phyloP scores from a whole-genome alignment of 345 rosid species.

The Alliaria petiolata region DNA sequence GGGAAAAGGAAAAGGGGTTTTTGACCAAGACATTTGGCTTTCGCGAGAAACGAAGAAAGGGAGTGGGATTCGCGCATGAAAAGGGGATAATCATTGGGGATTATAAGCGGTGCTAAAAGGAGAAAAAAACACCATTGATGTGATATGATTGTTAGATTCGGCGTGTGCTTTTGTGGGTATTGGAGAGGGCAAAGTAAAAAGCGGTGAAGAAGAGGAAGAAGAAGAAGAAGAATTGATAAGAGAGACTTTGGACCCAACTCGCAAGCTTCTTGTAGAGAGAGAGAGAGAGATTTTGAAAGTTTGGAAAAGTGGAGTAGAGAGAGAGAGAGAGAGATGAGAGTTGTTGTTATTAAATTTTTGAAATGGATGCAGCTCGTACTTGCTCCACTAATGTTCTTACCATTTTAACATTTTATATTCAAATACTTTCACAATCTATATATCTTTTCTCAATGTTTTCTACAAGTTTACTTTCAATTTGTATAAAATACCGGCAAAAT shows the following conservation, averaged over 20 bases:
- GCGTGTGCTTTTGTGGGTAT: slow-evolving; percentile 6
- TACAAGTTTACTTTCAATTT: no score
- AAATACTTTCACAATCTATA: background rate
- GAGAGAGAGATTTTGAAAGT: slow-evolving; percentile 4
- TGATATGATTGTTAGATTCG: slow-evolving; percentile 12
- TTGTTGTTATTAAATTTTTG: background rate
- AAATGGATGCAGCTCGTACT: slow-evolving; percentile 24
- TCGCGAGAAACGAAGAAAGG: slow-evolving; percentile 16
- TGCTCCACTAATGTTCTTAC: slow-evolving; percentile 30
- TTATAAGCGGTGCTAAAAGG: slow-evolving; percentile 9
- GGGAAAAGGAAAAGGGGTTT: background rate
- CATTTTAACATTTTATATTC: slow-evolving; percentile 1
- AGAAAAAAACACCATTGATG: slow-evolving; percentile 14
- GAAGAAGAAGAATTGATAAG: background rate
- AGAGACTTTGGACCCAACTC: slow-evolving; percentile 22
- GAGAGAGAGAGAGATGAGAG: background rate
- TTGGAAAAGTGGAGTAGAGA: slow-evolving; percentile 10
- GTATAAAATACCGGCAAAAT: no score
- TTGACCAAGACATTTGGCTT: background rate
- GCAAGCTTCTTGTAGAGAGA: slow-evolving; percentile 15
- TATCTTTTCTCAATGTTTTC: background rate
- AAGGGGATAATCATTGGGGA: slow-evolving; percentile 30
- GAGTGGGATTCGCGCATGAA: slow-evolving; percentile 30
- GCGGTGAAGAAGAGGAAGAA: slow-evolving; percentile 4
- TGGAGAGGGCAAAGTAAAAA: slow-evolving; percentile 10